Conservation (phyloP, 805 yeast species). For the Yamadazyma laniorum region DNA sequence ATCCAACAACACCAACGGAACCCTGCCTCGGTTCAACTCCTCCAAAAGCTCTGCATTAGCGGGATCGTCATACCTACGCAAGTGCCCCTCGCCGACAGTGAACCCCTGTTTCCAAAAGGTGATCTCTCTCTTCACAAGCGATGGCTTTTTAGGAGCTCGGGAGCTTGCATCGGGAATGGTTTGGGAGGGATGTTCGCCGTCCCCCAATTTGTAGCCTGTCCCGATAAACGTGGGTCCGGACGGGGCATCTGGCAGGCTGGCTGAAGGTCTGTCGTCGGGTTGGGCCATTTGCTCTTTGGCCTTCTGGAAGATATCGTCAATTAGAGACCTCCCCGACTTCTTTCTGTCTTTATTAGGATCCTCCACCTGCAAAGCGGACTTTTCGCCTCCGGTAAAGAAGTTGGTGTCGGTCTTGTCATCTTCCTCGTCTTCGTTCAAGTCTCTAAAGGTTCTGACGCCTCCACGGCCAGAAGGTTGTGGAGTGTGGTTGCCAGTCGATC, state of each 20-base stretch:
- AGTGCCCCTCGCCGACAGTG: constrained; percentile 87
- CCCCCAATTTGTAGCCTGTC: constrained; percentile 53
- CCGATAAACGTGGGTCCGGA: constrained; percentile 40
- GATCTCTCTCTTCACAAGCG: constrained; percentile 71
- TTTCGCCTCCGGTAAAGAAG: constrained; percentile 69
- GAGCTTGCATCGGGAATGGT: constrained; percentile 31
- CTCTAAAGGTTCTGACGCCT: constrained; percentile 35
- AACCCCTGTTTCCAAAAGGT: constrained; percentile 97
- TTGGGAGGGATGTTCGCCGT: constrained; percentile 39
- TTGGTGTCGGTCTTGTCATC: constrained; percentile 54
- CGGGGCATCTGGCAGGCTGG: constrained; percentile 22
- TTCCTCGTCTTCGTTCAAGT: constrained; percentile 43
- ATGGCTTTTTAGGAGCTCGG: constrained; percentile 22
- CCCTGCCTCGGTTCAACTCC: constrained; percentile 85
- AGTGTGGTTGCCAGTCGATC: constrained; percentile 7
- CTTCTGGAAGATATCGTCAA: constrained; percentile 66
- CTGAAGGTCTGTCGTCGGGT: constrained; percentile 36
- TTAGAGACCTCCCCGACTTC: constrained; percentile 41
- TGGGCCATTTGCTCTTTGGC: constrained; percentile 50
- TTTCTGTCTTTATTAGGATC: constrained; percentile 55
- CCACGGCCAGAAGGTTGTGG: constrained; percentile 1
- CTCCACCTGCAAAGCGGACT: constrained; percentile 76
- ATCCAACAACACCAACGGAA: constrained; percentile 78
- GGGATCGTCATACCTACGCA: constrained; percentile 89
- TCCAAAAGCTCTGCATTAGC: constrained; percentile 73